Percentiles rank a stretch among this genome's conserved stretches.
Conservation (phyloP, 768 basidiomycete species). For the Cystobasidium onofrii region DNA sequence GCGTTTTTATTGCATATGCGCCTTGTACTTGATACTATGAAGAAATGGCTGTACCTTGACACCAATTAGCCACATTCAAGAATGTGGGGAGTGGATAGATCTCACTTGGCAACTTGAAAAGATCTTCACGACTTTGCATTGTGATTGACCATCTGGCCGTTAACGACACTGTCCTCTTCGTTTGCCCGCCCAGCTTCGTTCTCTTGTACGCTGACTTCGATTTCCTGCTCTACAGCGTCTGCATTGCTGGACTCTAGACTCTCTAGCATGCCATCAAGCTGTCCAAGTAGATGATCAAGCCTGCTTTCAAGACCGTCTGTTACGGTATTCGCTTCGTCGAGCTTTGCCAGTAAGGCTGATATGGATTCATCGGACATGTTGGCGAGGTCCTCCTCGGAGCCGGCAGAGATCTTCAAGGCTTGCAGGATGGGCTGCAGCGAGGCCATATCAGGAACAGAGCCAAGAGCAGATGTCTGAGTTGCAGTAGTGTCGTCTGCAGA, state of each 20-base stretch:
- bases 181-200: background rate
- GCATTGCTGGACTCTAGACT: background rate
- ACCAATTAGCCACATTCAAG: no score
- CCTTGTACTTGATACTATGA: no score
- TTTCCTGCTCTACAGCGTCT: background rate
- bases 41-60: no score
- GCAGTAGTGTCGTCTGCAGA: background rate
- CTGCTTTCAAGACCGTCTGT: conserved; percentile 20
- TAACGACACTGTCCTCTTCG: background rate
- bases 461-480: background rate
- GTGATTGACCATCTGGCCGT: background rate
- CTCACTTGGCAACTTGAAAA: no score
- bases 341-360: conserved; percentile 5
- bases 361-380: conserved; percentile 14
- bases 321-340: conserved; percentile 16
- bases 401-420: conserved; percentile 9
- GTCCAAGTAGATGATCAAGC: conserved; percentile 10
- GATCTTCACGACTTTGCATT: background rate
- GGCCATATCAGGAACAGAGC: background rate
- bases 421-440: conserved; percentile 4
- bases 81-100: no score
- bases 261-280: conserved; percentile 27
- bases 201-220: background rate
- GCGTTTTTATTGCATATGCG: no score
- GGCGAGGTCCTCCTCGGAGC: conserved; percentile 14